Evolutionary conservation across 148 eudicot species (phyloP), one percentile per base, ranked within the genome.

Genomic region (Rhododendron vialii): DNA sequence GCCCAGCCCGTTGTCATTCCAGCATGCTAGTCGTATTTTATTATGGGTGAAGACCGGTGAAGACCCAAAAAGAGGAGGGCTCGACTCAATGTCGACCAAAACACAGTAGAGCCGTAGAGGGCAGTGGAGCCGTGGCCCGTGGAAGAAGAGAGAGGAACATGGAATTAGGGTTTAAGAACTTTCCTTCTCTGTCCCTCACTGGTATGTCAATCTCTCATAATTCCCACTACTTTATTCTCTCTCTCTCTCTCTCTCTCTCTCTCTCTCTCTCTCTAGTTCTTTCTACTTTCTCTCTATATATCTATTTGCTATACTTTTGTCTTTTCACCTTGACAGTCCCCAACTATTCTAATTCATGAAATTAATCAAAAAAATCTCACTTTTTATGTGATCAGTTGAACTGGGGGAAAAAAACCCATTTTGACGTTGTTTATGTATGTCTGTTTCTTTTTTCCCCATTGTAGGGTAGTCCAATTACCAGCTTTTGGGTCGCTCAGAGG

Each of bases 401-500:
- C 45, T 6, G 45, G 45, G 45, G 45, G n/a, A 3, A 61, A 59
- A 38, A 18, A 38, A 18, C 43, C 71, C 33, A 63, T 41, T 36
- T n/a, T 41, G 41, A 2, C 63, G 35, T 63, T 82, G 8, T 65
- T 43, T 24, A 11, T 36, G 28, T 51, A 7, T 24, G 9, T 51
- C 55, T 30, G 14, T 15, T 28, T 30, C 10, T 81, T 38, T 65
- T 36, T 82, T 26, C 20, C 10, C 75, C 22, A 13, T n/a, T 82
- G 36, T n/a, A 83, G 75, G 85, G 77, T 26, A 43, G 77, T 43
- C 77, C 9, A 8, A 47, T 38, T 67, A n/a, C 78, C 85, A 63
- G 85, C 78, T 43, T 83, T 83, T 67, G 53, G 75, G 48, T 82
- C 84, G 22, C 36, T 63, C 35, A 41, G n/a, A 83, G 77, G 84